Evolutionary conservation across 2,329 filamentous ascomycete genomes (phyloP).

Genomic region (Sordariomycetes sp.): DNA sequence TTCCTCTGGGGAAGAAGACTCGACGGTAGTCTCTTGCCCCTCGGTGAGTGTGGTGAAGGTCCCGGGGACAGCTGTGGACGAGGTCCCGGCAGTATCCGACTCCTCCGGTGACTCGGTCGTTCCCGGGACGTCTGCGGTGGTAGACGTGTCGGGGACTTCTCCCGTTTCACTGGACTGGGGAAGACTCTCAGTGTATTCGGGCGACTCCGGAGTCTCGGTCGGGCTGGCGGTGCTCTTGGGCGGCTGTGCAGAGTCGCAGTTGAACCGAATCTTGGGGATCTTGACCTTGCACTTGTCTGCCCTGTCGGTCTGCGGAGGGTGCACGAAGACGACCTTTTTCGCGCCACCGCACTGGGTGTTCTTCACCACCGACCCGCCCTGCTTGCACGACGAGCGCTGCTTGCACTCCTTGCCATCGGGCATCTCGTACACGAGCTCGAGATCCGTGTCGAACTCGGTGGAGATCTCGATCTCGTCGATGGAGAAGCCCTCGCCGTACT

Average conservation of each 20-base stretch:
- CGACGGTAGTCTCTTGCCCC: too few relatives aligned
- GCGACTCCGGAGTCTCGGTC: slow-evolving; percentile 6
- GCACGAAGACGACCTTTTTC: slow-evolving; percentile 64
- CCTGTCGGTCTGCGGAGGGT: slow-evolving; percentile 46
- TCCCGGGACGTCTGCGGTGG: slow-evolving; percentile 5
- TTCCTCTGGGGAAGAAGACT: too few relatives aligned
- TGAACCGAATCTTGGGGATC: slow-evolving; percentile 65
- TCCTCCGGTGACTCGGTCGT: slow-evolving; percentile 7
- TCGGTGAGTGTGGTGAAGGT: too few relatives aligned
- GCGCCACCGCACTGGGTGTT: slow-evolving; percentile 93
- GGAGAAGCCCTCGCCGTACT: slow-evolving; percentile 52
- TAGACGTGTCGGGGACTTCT: slow-evolving; percentile 5
- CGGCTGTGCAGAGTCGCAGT: slow-evolving; percentile 38
- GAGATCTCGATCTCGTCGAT: slow-evolving; percentile 64
- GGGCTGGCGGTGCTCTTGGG: slow-evolving; percentile 14
- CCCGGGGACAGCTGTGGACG: not conserved
- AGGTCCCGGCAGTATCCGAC: slow-evolving; percentile 8
- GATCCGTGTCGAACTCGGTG: slow-evolving; percentile 62
- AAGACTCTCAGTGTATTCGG: slow-evolving; percentile 7
- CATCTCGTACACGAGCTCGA: slow-evolving; percentile 86
- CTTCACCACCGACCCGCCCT: slow-evolving; percentile 56
- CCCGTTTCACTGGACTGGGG: slow-evolving; percentile 7
- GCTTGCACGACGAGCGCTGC: slow-evolving; percentile 59
- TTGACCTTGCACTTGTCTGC: slow-evolving; percentile 57
- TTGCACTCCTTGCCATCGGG: slow-evolving; percentile 73